Evolutionary conservation across 257 asterid genomes (phyloP).

Genomic region (Perilla frutescens): DNA sequence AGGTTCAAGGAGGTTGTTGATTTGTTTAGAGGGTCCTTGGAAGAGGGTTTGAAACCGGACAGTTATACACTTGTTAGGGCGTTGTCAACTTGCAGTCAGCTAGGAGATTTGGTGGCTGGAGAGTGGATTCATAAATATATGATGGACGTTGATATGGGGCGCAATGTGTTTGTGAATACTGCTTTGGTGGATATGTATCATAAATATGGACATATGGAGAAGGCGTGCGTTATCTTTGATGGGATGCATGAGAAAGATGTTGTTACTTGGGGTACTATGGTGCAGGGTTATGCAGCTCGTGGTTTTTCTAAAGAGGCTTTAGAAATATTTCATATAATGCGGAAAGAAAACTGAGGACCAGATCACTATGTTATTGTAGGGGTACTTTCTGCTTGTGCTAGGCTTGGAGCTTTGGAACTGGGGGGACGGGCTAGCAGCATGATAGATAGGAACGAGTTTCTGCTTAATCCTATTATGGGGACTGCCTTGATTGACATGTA

Average conservation of each 20-base stretch:
- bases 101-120: conserved; percentile 32
- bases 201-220: conserved; percentile 32
- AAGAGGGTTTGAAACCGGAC: conserved; percentile 25
- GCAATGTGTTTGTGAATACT: conserved; percentile 26
- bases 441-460: conserved; percentile 29
- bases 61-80: conserved; percentile 31
- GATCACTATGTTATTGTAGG: conserved; percentile 23
- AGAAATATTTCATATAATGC: conserved; percentile 17
- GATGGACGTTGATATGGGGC: conserved; percentile 18
- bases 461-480: conserved; percentile 25
- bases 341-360: conserved; percentile 13
- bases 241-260: conserved; percentile 32
- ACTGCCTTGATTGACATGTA: conserved; percentile 35
- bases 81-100: conserved; percentile 31
- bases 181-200: conserved; percentile 31
- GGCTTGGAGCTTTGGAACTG: conserved; percentile 33
- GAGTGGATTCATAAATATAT: conserved; percentile 22
- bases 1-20: conserved; percentile 27
- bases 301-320: conserved; percentile 33
- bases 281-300: conserved; percentile 32
- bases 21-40: conserved; percentile 18
- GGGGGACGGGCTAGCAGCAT: conserved; percentile 20
- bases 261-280: conserved; percentile 28
- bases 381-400: conserved; percentile 35
- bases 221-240: conserved; percentile 26